A percentile compares a stretch with the other conserved stretches of the same genome.
Conservation (phyloP, 352 stramenopile species). For the Thalassiosira ordinaria region DNA sequence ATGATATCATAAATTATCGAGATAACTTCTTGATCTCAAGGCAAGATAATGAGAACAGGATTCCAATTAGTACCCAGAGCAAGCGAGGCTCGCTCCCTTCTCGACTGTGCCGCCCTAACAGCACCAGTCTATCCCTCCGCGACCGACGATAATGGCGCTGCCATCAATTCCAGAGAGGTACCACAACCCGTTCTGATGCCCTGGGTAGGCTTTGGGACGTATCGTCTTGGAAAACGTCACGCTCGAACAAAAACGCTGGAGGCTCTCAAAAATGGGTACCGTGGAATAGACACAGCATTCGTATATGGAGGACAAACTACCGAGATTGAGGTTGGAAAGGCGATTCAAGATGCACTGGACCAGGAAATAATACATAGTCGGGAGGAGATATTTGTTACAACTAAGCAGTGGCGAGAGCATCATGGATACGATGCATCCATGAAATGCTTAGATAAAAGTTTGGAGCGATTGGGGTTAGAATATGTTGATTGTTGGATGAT, state of each 20-base stretch:
- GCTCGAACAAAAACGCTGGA: slow-evolving; percentile 44
- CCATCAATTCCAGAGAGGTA: slow-evolving; percentile 1
- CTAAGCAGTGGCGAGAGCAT: slow-evolving; percentile 84
- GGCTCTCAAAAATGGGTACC: slow-evolving; percentile 68
- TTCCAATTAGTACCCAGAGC: slow-evolving; percentile 27
- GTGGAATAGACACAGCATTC: slow-evolving; percentile 81
- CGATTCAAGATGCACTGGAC: slow-evolving; percentile 62
- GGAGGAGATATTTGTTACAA: slow-evolving; percentile 76
- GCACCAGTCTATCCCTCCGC: neutral
- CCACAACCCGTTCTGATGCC: slow-evolving; percentile 46
- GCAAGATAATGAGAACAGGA: slow-evolving; percentile 1
- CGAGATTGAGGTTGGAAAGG: slow-evolving; percentile 68
- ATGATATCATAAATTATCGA: too few species aligned
- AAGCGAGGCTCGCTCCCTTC: slow-evolving; percentile 27
- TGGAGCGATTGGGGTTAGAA: slow-evolving; percentile 19
- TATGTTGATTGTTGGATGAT: slow-evolving; percentile 78
- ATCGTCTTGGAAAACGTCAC: slow-evolving; percentile 66
- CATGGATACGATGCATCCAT: slow-evolving; percentile 75
- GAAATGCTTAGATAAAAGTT: slow-evolving; percentile 64
- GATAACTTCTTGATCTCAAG: too few species aligned
- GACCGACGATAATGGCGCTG: too few species aligned
- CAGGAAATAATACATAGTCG: slow-evolving; percentile 54
- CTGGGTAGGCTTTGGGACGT: slow-evolving; percentile 78
- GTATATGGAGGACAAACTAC: slow-evolving; percentile 80
- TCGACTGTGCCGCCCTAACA: slow-evolving; percentile 16